Conservation (phyloP, 2,329 filamentous ascomycete species). For the Verticillium nonalfalfae region DNA sequence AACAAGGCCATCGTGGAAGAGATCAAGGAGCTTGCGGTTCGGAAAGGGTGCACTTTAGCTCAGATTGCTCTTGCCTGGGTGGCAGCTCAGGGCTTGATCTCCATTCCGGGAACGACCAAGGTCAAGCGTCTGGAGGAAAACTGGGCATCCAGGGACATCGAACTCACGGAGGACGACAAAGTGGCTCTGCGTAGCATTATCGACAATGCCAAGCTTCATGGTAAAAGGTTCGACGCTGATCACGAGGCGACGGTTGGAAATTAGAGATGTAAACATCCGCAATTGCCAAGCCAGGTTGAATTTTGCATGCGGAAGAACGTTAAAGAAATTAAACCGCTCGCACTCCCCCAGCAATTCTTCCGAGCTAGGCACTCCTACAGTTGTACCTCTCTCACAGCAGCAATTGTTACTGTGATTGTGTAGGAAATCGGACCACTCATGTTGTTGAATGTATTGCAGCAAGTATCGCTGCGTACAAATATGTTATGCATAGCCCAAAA, state of each 20-base stretch:
- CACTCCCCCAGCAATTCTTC: no score
- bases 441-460: no score
- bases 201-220: background rate
- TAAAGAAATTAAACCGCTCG: no score
- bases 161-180: slow-evolving; percentile 40
- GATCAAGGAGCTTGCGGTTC: slow-evolving; percentile 36
- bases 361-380: no score
- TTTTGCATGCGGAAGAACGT: no score
- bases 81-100: slow-evolving; percentile 42
- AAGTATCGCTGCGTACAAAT: no score
- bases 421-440: no score
- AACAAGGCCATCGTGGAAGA: slow-evolving; percentile 42
- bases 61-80: slow-evolving; percentile 54
- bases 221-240: background rate
- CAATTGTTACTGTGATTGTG: no score
- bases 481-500: no score
- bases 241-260: background rate
- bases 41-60: slow-evolving; percentile 40
- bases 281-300: no score
- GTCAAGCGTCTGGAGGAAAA: slow-evolving; percentile 55
- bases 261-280: no score
- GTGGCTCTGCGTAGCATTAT: background rate
- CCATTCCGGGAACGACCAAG: slow-evolving; percentile 59
- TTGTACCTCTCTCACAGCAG: no score
- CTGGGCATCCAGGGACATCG: slow-evolving; percentile 29